Evolutionary conservation across 495 filamentous ascomycete genomes (phyloP), one percentile per base, ranked within the genome.

Genomic region (Cladorrhinum samala): DNA sequence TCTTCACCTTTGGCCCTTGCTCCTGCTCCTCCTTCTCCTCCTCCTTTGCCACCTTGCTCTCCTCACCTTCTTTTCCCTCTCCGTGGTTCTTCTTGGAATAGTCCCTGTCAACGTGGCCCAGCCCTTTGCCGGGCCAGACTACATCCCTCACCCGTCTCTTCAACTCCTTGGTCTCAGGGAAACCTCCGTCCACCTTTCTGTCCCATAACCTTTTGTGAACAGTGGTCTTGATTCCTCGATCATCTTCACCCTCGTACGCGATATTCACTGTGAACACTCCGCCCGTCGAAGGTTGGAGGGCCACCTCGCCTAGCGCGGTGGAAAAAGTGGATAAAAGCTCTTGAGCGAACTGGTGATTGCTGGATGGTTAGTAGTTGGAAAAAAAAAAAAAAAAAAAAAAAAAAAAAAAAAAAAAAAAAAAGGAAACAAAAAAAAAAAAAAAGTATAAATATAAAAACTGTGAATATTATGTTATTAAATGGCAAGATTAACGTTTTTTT

Each of bases 321-420:
- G 79, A 77, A 74, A 98, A 98, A 6, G 93, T 98, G n/a, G 89
- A 93, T 54, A 98, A 84, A 49, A 98, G 88, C 71, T 98, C 93
- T 81, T 98, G 93, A 41, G 87, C 91, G 71, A 87, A 96, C 89
- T 95, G 20, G 48, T 2, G n/a, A 27, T n/a, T 43, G 25, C 19
- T 24, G 25, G 37, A 45, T 33, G 37, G 33, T 24, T 18, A 30
- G 44, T 19, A 33, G 19, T 4, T 13, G 2, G 33, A 36, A 21
- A 6, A 25, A 21, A 6, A n/a, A 3, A 37, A 2, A 41, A 24
- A 13, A 3, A 49, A 44, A 21, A 38, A 13, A 2, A 20, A 19
- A n/a, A n/a, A n/a, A n/a, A n/a, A n/a, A n/a, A n/a, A 17, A 23
- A 16, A 19, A 25, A 17, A 49, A 6, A 42, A 48, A 3, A 18